These are phyloP conservation scores for Aureobasidium uvarum DNA, from an alignment of 2,329 filamentous ascomycete species.

Conservation along the genomic window DNA sequence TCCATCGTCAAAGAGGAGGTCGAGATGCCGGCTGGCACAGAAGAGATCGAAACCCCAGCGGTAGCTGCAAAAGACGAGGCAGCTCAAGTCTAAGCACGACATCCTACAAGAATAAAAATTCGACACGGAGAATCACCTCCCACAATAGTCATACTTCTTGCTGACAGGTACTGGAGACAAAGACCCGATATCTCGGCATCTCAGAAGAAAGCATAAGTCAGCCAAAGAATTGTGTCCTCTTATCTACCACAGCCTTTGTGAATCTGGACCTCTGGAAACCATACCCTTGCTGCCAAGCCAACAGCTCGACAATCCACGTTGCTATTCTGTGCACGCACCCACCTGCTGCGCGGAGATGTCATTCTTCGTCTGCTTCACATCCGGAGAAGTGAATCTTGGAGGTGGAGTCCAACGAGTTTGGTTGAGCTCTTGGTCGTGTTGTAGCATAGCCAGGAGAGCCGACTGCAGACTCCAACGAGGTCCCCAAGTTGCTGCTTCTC, in stretches of 20 bases:
- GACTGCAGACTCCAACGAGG: background rate
- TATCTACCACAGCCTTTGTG: slow-evolving; percentile 7
- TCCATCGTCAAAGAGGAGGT: slow-evolving; percentile 12
- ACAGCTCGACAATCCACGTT: background rate
- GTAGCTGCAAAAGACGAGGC: background rate
- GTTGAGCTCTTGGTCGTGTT: background rate
- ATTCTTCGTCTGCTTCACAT: background rate
- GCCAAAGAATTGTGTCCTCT: background rate
- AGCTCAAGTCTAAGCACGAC: background rate
- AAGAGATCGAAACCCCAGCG: background rate
- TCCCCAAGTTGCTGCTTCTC: slow-evolving; percentile 1
- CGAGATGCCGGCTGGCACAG: background rate
- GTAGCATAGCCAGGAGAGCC: background rate
- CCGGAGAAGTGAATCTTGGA: slow-evolving; percentile 10
- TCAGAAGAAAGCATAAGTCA: background rate
- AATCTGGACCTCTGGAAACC: background rate
- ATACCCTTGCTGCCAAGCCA: slow-evolving; percentile 5
- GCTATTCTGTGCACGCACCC: background rate
- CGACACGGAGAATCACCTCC: background rate
- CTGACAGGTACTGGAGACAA: background rate
- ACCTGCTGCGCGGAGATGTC: slow-evolving; percentile 9
- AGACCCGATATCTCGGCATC: background rate
- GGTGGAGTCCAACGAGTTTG: slow-evolving; percentile 11
- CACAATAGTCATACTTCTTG: background rate
- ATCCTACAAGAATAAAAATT: background rate